Conservation (phyloP, 805 yeast genomes). For the Candida coleopterorum region DNA sequence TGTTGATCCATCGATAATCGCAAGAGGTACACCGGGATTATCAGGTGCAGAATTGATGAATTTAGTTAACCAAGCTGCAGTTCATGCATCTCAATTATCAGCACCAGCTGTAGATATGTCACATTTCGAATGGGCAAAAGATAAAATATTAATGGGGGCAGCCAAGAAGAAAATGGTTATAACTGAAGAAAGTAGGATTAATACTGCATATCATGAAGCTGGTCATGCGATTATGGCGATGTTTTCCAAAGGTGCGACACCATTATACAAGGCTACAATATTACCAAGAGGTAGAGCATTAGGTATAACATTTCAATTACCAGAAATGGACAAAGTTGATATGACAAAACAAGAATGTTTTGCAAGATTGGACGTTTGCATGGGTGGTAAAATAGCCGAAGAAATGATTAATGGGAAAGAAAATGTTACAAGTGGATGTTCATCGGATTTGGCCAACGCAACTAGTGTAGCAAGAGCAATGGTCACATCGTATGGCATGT, state of each 20-base stretch:
- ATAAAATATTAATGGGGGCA: conserved; percentile 95
- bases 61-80: conserved; percentile 96
- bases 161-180: conserved; percentile 97
- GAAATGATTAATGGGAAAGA: conserved; percentile 87
- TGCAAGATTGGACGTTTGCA: conserved; percentile 91
- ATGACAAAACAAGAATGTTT: conserved; percentile 84
- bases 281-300: conserved; percentile 95
- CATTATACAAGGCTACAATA: conserved; percentile 93
- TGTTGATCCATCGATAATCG: conserved; percentile 85
- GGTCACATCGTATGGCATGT: conserved; percentile 97
- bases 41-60: conserved; percentile 98
- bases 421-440: conserved; percentile 93
- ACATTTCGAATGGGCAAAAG: conserved; percentile 99
- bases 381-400: conserved; percentile 99
- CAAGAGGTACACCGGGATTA: conserved; percentile 96
- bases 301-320: conserved; percentile 95
- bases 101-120: conserved; percentile 86
- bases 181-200: conserved; percentile 88
- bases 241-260: conserved; percentile 91
- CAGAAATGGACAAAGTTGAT: conserved; percentile 97
- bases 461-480: conserved; percentile 92
- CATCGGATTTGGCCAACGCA: conserved; percentile 85
- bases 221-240: conserved; percentile 99
- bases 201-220: conserved; percentile 98
- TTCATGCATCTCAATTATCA: conserved; percentile 87